A percentile compares a stretch with the other conserved stretches of the same genome.
Evolutionary conservation across 352 stramenopile genomes (phyloP).

Genomic region (Phytophthora sp.): DNA sequence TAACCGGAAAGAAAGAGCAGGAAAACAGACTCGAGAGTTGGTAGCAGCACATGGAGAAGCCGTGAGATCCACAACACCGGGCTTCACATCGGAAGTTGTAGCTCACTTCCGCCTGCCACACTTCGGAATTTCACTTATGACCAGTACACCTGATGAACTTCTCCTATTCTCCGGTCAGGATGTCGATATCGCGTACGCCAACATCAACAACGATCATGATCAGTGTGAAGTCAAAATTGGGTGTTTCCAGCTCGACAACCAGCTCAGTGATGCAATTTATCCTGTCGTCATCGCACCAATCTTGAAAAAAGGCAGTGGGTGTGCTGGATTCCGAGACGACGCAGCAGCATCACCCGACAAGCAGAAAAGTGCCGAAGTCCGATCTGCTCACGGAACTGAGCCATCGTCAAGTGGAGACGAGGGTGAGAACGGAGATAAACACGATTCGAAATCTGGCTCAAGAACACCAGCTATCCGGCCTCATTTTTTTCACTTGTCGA

Average conservation of each 20-base stretch:
- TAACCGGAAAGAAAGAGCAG: slow-evolving; percentile 37
- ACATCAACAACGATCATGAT: slow-evolving; percentile 75
- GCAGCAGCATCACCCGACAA: slow-evolving; percentile 25
- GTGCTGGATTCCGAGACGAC: slow-evolving; percentile 33
- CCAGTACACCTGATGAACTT: slow-evolving; percentile 72
- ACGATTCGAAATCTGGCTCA: slow-evolving; percentile 24
- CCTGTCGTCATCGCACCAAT: slow-evolving; percentile 84
- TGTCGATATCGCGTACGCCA: slow-evolving; percentile 69
- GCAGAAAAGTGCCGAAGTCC: slow-evolving; percentile 35
- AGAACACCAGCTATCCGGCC: slow-evolving; percentile 20
- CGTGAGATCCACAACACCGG: slow-evolving; percentile 24
- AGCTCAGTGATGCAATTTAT: slow-evolving; percentile 75
- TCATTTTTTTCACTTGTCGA: slow-evolving; percentile 79
- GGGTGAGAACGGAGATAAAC: slow-evolving; percentile 13
- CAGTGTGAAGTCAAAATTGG: slow-evolving; percentile 85
- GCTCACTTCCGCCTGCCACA: slow-evolving; percentile 66
- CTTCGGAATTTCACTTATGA: slow-evolving; percentile 79
- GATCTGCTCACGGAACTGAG: slow-evolving; percentile 31
- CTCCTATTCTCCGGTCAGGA: slow-evolving; percentile 75
- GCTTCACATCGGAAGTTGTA: slow-evolving; percentile 57
- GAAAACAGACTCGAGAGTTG: slow-evolving; percentile 68
- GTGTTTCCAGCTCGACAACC: slow-evolving; percentile 87
- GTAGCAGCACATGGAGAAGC: slow-evolving; percentile 30
- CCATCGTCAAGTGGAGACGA: slow-evolving; percentile 17
- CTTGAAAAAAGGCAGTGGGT: slow-evolving; percentile 44